These are phyloP conservation scores for Fusarium graminum DNA, from an alignment of 2,329 filamentous ascomycete species.

Conservation along the genomic window DNA sequence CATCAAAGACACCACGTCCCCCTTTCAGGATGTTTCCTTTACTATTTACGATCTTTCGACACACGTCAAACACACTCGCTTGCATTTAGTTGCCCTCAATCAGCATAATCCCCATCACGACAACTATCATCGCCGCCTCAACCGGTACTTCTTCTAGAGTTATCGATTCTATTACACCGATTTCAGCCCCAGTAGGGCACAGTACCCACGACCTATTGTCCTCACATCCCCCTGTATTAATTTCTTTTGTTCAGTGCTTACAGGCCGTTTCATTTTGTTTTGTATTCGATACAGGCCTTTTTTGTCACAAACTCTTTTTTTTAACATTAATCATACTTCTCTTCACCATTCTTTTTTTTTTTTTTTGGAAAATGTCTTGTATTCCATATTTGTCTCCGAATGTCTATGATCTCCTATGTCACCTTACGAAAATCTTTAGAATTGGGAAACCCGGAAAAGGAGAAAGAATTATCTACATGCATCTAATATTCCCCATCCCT, in stretches of 20 bases:
- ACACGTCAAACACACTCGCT: conserved; percentile 27
- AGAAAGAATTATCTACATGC: conserved; percentile 48
- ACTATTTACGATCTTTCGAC: conserved; percentile 19
- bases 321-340: conserved; percentile 37
- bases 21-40: conserved; percentile 5
- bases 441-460: conserved; percentile 46
- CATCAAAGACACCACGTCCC: conserved; percentile 21
- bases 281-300: conserved; percentile 36
- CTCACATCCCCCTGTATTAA: conserved; percentile 37
- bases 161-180: conserved; percentile 36
- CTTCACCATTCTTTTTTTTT: conserved; percentile 32
- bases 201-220: conserved; percentile 41
- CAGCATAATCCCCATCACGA: conserved; percentile 14
- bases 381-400: conserved; percentile 31
- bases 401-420: conserved; percentile 48
- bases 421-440: conserved; percentile 47
- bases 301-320: conserved; percentile 39
- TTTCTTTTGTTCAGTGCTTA: conserved; percentile 43
- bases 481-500: conserved; percentile 47
- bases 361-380: conserved; percentile 29
- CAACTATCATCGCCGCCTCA: conserved; percentile 25
- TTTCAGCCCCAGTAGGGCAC: conserved; percentile 42
- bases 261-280: conserved; percentile 41
- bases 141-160: conserved; percentile 28
- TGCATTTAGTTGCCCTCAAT: conserved; percentile 12